Conservation (phyloP, 176 grass and related monocot genomes). For the Rhynchospora breviuscula region DNA sequence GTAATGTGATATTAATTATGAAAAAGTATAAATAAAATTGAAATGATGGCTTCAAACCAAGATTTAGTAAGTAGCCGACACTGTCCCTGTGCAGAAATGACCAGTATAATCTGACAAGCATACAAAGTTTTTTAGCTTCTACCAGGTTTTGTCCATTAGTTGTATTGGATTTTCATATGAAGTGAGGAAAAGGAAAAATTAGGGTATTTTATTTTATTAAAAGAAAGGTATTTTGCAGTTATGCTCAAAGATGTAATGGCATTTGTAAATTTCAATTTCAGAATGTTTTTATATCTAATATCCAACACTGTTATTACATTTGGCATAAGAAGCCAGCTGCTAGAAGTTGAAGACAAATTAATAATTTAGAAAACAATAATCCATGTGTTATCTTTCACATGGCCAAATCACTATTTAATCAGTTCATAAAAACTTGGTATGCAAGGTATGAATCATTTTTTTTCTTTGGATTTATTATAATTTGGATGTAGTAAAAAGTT, state of each 20-base stretch:
- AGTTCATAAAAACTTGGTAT: background rate
- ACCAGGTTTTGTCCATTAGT: background rate
- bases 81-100: background rate
- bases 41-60: background rate
- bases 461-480: background rate
- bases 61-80: background rate
- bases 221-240: background rate
- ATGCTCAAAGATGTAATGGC: background rate
- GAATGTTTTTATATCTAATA: background rate
- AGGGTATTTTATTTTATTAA: background rate
- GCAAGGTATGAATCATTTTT: background rate
- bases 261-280: background rate
- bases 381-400: background rate
- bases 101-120: background rate
- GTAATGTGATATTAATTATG: background rate
- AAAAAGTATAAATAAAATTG: background rate
- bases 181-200: background rate
- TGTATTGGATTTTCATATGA: background rate
- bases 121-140: background rate
- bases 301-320: background rate
- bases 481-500: background rate
- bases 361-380: background rate
- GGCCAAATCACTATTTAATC: background rate
- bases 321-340: background rate
- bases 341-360: background rate